These are phyloP conservation scores for Closterium sp. DNA, from an alignment of 139 green algal species.

Conservation along the genomic window DNA sequence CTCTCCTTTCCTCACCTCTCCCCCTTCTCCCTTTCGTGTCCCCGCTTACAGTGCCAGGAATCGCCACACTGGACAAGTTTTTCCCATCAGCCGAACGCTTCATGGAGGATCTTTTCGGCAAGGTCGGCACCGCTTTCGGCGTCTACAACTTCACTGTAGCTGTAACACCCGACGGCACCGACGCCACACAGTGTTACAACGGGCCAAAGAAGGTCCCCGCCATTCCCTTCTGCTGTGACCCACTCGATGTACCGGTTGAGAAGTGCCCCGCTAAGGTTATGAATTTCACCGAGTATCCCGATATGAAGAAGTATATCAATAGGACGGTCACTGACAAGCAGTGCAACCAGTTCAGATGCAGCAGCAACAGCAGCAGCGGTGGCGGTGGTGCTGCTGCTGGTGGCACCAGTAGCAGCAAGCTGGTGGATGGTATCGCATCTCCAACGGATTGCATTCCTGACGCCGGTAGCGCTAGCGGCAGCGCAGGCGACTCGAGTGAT, in stretches of 20 bases:
- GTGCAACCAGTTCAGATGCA: neutral
- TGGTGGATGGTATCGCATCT: neutral
- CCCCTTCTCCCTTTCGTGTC: too few species aligned
- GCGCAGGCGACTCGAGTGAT: too few species aligned
- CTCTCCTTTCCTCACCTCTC: too few species aligned
- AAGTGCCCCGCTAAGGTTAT: neutral
- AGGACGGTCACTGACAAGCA: neutral
- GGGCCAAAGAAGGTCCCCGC: neutral
- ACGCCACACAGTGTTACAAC: neutral
- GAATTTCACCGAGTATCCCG: neutral
- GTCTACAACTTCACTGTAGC: neutral
- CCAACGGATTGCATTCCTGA: neutral
- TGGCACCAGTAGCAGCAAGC: neutral
- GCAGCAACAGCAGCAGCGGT: neutral
- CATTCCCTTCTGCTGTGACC: neutral
- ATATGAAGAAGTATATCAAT: neutral
- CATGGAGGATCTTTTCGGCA: neutral
- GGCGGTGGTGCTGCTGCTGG: too few species aligned
- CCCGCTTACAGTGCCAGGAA: neutral
- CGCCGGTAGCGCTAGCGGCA: neutral
- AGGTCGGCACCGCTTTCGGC: neutral
- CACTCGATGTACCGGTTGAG: neutral
- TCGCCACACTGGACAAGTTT: neutral
- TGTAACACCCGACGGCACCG: neutral
- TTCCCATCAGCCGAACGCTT: neutral